Evolutionary conservation across 129 eudicot genomes (phyloP), one percentile per base, ranked within the genome.

Genomic region (Ambrosia trifida): DNA sequence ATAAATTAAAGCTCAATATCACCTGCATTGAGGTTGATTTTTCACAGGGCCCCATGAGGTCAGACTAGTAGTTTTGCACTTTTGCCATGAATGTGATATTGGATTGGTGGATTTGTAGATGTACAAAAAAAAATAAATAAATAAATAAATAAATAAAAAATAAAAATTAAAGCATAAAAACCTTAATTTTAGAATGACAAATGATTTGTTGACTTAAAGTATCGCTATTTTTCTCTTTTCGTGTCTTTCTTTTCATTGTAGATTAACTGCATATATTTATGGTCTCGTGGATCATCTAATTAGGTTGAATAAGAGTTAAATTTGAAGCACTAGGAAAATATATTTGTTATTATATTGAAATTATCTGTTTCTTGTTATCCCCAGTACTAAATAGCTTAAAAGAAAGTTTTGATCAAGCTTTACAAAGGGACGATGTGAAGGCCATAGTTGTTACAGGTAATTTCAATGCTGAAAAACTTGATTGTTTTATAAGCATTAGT

Each of bases 381-480:
- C 7, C 88, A 95, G 99, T 95, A 43, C 82, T 95, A 64, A 64
- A 62, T 82, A 95, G 99, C 86, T 81, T 95, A 67, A 85, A 88
- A 60, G 88, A 73, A 76, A 77, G 77, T 54, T 90, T 77, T 81
- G 89, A 83, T 18, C 83, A 84, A 74, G 99, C 99, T 56, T 81
- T 90, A 74, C 79, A 82, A 78, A 78, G 97, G 76, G 85, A 95
- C 32, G 99, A 95, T 56, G 97, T 95, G 70, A 90, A 90, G 89
- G 99, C 99, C 73, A 81, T 95, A 19, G 99, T 95, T 56, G 85
- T 95, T 72, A 95, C 94, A 75, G 99, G 99, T 90, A 81, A 32
- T 49, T 30, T 13, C 3, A 46, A 64, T 61, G 72, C 13, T 18
- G 18, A 19, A 2, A 7, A 75, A 72, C 19, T 67, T 44, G 24